Conservation (phyloP, 108 stramenopile species). For the Skeletonema menzelii region DNA sequence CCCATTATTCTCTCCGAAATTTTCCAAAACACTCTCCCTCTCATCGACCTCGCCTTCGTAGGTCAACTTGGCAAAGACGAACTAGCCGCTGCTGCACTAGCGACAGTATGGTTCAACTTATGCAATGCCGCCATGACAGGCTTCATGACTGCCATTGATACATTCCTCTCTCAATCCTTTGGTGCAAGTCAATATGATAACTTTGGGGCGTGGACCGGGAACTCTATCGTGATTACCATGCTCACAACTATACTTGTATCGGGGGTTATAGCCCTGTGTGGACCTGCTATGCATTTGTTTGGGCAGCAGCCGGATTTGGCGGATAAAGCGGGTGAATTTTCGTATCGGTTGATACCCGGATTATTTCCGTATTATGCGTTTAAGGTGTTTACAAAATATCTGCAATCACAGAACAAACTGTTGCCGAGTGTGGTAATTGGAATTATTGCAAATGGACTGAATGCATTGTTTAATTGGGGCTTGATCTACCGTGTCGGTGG, state of each 20-base stretch:
- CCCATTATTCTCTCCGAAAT: conserved; percentile 46
- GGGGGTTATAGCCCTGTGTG: conserved; percentile 38
- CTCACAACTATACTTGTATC: conserved; percentile 15
- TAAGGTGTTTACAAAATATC: conserved; percentile 46
- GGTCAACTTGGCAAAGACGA: conserved; percentile 45
- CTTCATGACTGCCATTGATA: conserved; percentile 51
- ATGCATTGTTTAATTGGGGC: conserved; percentile 46
- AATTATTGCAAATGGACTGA: conserved; percentile 43
- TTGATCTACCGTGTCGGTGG: conserved; percentile 21
- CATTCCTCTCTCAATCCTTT: conserved; percentile 39
- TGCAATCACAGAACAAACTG: conserved; percentile 43
- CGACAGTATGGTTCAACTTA: conserved; percentile 54
- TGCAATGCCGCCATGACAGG: conserved; percentile 50
- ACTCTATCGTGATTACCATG: conserved; percentile 24
- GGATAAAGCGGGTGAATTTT: conserved; percentile 37
- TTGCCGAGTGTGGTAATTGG: conserved; percentile 44
- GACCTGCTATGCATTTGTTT: conserved; percentile 42
- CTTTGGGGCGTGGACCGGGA: conserved; percentile 46
- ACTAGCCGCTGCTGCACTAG: conserved; percentile 44
- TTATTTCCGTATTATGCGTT: conserved; percentile 48
- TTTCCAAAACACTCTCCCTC: conserved; percentile 47
- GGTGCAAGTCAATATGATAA: conserved; percentile 42
- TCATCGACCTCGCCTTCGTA: conserved; percentile 24
- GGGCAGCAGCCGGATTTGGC: conserved; percentile 42
- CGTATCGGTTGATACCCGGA: conserved; percentile 46